phyloP scores from a whole-genome alignment of 495 filamentous ascomycete species.

The Diplogelasinospora grovesii region DNA sequence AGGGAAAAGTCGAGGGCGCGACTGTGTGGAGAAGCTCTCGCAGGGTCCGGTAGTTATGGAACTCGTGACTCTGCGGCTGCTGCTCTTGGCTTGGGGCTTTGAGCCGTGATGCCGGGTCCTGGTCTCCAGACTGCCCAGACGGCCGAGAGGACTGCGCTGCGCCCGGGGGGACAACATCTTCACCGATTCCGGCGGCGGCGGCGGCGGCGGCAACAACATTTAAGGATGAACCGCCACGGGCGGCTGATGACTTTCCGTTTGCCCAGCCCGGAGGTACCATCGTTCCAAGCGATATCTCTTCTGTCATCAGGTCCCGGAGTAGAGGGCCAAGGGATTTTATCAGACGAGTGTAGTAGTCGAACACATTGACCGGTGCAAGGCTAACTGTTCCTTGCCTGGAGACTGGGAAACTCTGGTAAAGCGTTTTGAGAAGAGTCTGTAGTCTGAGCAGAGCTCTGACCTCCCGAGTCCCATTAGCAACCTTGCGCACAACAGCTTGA shows the following conservation, averaged over 20 bases:
- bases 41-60: conserved; percentile 72
- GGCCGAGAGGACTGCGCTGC: conserved; percentile 6
- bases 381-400: conserved; percentile 27
- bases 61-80: conserved; percentile 39
- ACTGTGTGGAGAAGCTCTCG: conserved; percentile 70
- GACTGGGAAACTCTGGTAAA: conserved; percentile 69
- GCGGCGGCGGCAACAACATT: background rate
- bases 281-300: conserved; percentile 62
- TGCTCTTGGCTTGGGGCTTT: conserved; percentile 30
- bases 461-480: conserved; percentile 59
- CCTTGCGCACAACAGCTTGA: conserved; percentile 26
- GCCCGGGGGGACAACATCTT: no score
- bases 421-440: conserved; percentile 63
- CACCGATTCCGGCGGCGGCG: background rate
- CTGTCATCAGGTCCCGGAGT: conserved; percentile 70
- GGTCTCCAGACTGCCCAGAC: conserved; percentile 34
- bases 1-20: conserved; percentile 62
- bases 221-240: conserved; percentile 1
- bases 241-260: conserved; percentile 13
- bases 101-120: conserved; percentile 3
- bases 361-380: conserved; percentile 68
- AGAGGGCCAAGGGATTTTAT: conserved; percentile 67
- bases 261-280: conserved; percentile 41
- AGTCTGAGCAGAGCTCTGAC: conserved; percentile 70
- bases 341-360: conserved; percentile 66